Base-by-base conservation (phyloP, 2,329 filamentous ascomycete genomes). In the Plenodomus biglobosus region DNA sequence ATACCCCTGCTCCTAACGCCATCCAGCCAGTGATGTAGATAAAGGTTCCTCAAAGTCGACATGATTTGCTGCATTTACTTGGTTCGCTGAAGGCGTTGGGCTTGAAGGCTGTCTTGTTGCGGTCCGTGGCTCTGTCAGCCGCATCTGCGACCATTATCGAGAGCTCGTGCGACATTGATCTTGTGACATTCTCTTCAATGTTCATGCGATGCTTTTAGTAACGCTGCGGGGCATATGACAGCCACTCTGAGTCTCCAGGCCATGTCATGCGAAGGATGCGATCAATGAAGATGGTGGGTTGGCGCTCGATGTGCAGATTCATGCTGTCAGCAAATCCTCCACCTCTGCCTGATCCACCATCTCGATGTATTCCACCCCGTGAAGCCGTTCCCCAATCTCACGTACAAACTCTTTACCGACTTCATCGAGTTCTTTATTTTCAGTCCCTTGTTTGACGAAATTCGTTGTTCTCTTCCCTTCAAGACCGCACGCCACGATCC, bases 401-500 rank as follows among this genome's bases (percentile, higher is more conserved):
- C 64, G 55, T n/a, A 75, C 76, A 64, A 78, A 78, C 3, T 56
- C 57, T 2, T 50, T 50, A 11, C 65, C 75, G 13, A 76, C 75
- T 34, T 68, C 62, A 41, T 72, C 68, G 2, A 78, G 71, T 21
- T 50, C 58, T 27, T 55, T 53, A 1, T 62, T 70, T 10, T 41
- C 37, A 4, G 75, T 70, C 0, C 75, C 74, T 69, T 88, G 80
- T 34, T 75, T 77, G 55, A 77, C 76, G 49, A 96, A 79, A 68
- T 83, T 92, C n/a, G 90, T 95, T 44, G 89, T 86, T 51, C 80
- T 78, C 74, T 88, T 89, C 19, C 87, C 92, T 52, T 86, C 84
- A 34, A 97, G 73, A 0, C 94, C 94, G 76, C 92, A 97, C 13
- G 91, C 87, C n/a, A 92, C 85, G 69, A 97, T 95, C 53, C 92